Evolutionary conservation across 345 rosid species (phyloP).

Genomic region (Sonneratia caseolaris): DNA sequence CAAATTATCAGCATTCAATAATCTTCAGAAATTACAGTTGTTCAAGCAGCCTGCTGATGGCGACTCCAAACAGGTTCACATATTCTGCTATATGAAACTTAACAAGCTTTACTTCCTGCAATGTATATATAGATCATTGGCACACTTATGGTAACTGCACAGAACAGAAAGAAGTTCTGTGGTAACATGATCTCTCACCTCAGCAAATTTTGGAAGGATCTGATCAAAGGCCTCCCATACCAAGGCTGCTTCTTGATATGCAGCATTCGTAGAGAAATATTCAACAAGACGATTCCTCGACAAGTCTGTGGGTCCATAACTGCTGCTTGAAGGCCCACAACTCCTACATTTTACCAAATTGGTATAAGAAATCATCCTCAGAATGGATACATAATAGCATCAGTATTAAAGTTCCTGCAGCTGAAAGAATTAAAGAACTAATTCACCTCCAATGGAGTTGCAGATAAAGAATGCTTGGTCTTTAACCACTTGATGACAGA

Average conservation of each 20-base stretch:
- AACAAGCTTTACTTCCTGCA: too few relatives aligned
- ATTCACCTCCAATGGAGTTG: constrained; percentile 88
- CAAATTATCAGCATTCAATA: not conserved
- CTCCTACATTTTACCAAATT: constrained; percentile 31
- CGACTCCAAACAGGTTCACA: too few relatives aligned
- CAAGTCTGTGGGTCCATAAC: constrained; percentile 56
- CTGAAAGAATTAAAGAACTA: not conserved
- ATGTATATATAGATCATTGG: too few relatives aligned
- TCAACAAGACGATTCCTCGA: constrained; percentile 53
- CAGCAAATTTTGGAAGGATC: constrained; percentile 67
- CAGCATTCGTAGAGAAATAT: constrained; percentile 82
- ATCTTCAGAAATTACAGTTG: not conserved
- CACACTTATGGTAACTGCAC: too few relatives aligned
- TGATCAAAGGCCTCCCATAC: constrained; percentile 68
- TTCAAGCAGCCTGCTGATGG: not conserved
- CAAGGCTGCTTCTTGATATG: constrained; percentile 76
- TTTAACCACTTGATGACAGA: constrained; percentile 56
- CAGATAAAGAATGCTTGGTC: constrained; percentile 78
- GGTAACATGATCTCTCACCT: constrained; percentile 31
- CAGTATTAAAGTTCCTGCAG: not conserved
- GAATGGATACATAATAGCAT: not conserved
- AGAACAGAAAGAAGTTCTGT: not conserved
- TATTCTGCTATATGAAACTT: too few relatives aligned
- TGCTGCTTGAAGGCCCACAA: constrained; percentile 94
- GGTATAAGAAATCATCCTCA: not conserved